phyloP scores from a whole-genome alignment of 2,329 filamentous ascomycete species.

The Ascochyta rabiei region DNA sequence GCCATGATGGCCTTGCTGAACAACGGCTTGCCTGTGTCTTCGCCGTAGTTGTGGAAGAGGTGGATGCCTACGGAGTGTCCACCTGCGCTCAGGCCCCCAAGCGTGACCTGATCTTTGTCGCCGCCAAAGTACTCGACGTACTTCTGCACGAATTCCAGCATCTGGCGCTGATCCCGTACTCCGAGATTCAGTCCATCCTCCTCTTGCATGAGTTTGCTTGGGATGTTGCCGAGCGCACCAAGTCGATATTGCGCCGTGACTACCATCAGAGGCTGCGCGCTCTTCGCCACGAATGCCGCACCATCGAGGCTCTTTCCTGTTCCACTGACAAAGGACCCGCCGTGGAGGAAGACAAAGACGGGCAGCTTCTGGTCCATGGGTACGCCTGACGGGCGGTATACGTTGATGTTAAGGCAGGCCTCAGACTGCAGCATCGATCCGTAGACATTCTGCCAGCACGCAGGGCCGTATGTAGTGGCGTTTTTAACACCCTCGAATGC shows the following conservation, averaged over 20 bases:
- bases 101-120: conserved; percentile 47
- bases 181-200: conserved; percentile 44
- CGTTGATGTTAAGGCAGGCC: conserved; percentile 43
- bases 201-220: conserved; percentile 42
- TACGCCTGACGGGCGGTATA: conserved; percentile 38
- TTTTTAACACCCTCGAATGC: conserved; percentile 50
- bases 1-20: conserved; percentile 44
- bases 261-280: conserved; percentile 39
- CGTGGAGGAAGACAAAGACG: conserved; percentile 40
- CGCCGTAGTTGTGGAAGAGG: conserved; percentile 46
- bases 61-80: conserved; percentile 46
- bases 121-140: conserved; percentile 49
- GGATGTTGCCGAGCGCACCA: conserved; percentile 42
- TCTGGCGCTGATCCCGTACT: conserved; percentile 36
- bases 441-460: conserved; percentile 54
- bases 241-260: conserved; percentile 46
- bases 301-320: conserved; percentile 43
- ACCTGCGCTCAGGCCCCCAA: conserved; percentile 51
- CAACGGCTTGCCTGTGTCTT: conserved; percentile 36
- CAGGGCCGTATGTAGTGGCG: conserved; percentile 51
- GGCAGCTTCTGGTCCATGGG: conserved; percentile 38
- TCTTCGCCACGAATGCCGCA: conserved; percentile 41
- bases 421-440: conserved; percentile 34
- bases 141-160: conserved; percentile 48
- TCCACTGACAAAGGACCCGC: conserved; percentile 40